Evolutionary conservation across 176 grass and related monocot genomes (phyloP).

Genomic region (Tillandsia fasciculata): DNA sequence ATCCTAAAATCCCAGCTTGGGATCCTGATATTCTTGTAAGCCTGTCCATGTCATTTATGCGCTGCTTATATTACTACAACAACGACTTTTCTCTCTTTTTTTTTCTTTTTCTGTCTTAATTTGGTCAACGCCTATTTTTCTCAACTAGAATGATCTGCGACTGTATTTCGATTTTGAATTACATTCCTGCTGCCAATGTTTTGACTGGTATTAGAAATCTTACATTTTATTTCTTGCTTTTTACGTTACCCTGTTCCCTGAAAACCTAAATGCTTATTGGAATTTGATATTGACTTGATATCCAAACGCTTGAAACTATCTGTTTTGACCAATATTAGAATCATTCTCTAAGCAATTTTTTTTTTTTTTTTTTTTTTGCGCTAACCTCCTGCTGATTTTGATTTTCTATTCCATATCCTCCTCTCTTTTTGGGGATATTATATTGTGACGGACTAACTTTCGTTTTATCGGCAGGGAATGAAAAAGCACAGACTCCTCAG

Average conservation of each 20-base stretch:
- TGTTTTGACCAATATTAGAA: not conserved
- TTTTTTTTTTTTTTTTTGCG: not conserved
- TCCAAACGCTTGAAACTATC: not conserved
- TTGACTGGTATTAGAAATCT: not conserved
- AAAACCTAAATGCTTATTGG: not conserved
- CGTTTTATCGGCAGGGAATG: constrained; percentile 46
- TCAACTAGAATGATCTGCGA: not conserved
- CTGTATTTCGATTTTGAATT: not conserved
- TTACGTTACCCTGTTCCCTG: not conserved
- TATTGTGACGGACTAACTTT: constrained; percentile 5
- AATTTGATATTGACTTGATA: not conserved
- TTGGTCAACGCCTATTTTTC: not conserved
- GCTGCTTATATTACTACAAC: not conserved
- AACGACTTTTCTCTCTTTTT: not conserved
- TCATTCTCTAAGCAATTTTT: too few relatives aligned
- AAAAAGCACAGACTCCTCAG: constrained; percentile 76
- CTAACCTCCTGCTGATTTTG: not conserved
- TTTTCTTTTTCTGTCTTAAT: not conserved
- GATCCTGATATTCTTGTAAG: constrained; percentile 89
- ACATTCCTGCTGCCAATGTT: not conserved
- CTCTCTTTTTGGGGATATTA: not conserved
- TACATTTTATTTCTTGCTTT: not conserved
- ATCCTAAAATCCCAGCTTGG: constrained; percentile 47
- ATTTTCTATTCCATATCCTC: not conserved
- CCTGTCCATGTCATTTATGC: not conserved